phyloP scores from a whole-genome alignment of 352 stramenopile species.

The Phytophthora sojae region DNA sequence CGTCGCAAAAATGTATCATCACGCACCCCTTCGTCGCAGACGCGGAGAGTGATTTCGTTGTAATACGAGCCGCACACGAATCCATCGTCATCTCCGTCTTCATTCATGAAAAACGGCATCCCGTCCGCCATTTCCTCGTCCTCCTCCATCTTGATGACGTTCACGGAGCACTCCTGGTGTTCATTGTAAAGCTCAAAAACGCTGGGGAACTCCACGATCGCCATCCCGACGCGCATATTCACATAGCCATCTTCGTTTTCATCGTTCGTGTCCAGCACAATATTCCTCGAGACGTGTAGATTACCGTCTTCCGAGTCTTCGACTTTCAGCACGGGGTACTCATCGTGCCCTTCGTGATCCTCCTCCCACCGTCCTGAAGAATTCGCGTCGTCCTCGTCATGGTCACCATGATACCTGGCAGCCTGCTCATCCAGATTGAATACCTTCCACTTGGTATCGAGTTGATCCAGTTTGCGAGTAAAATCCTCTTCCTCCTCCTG shows the following conservation, averaged over 20 bases:
- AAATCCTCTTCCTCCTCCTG: slow-evolving; percentile 68
- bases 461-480: slow-evolving; percentile 51
- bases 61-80: slow-evolving; percentile 70
- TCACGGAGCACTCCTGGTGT: slow-evolving; percentile 71
- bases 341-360: slow-evolving; percentile 21
- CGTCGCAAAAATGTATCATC: not conserved
- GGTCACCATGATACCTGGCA: slow-evolving; percentile 40
- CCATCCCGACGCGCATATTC: slow-evolving; percentile 68
- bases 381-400: slow-evolving; percentile 21
- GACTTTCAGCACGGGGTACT: slow-evolving; percentile 64
- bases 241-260: slow-evolving; percentile 70
- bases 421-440: slow-evolving; percentile 44
- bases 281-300: slow-evolving; percentile 58
- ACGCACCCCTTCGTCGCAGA: slow-evolving; percentile 64
- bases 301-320: slow-evolving; percentile 61
- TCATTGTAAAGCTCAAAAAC: slow-evolving; percentile 75
- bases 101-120: slow-evolving; percentile 78
- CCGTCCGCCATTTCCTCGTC: slow-evolving; percentile 67
- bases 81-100: slow-evolving; percentile 69
- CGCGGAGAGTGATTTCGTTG: slow-evolving; percentile 67
- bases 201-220: slow-evolving; percentile 78
- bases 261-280: slow-evolving; percentile 74
- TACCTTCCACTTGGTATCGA: slow-evolving; percentile 67
- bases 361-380: slow-evolving; percentile 27
- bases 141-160: slow-evolving; percentile 80